Conservation (phyloP, 257 asterid species). For the Marsdenia floribunda region DNA sequence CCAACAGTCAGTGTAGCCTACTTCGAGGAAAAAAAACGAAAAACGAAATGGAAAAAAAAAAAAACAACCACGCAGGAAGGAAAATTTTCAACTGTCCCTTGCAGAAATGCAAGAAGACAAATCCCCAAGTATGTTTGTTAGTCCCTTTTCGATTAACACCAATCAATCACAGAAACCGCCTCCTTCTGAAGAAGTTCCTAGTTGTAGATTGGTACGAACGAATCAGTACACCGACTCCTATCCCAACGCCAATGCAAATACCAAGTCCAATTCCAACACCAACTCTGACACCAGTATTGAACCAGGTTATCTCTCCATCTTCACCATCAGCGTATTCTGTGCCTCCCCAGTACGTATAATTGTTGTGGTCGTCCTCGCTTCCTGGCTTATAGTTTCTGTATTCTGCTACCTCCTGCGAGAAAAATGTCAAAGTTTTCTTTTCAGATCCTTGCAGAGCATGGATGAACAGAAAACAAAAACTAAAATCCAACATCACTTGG, state of each 20-base stretch:
- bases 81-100: no score
- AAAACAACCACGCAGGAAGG: not conserved
- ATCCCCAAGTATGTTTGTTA: conserved; percentile 2
- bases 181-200: conserved; percentile 42
- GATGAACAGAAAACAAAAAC: not conserved
- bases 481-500: conserved; percentile 21
- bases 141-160: conserved; percentile 5
- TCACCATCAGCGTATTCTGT: conserved; percentile 40
- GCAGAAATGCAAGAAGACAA: conserved; percentile 8
- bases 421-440: not conserved
- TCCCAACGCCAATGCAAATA: conserved; percentile 59
- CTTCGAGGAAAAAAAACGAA: not conserved
- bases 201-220: conserved; percentile 59
- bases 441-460: conserved; percentile 6
- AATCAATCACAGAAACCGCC: conserved; percentile 43
- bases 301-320: conserved; percentile 73
- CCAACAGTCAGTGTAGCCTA: not conserved
- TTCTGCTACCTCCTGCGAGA: not conserved
- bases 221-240: conserved; percentile 59
- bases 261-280: conserved; percentile 80
- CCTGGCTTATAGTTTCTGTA: conserved; percentile 19
- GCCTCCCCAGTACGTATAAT: conserved; percentile 34
- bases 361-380: conserved; percentile 32
- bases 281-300: conserved; percentile 75
- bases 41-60: no score